Percentiles rank a stretch among this genome's conserved stretches.
These are phyloP conservation scores for Delphinella strobiligena DNA, from an alignment of 2,329 filamentous ascomycete species.

Conservation along the genomic window DNA sequence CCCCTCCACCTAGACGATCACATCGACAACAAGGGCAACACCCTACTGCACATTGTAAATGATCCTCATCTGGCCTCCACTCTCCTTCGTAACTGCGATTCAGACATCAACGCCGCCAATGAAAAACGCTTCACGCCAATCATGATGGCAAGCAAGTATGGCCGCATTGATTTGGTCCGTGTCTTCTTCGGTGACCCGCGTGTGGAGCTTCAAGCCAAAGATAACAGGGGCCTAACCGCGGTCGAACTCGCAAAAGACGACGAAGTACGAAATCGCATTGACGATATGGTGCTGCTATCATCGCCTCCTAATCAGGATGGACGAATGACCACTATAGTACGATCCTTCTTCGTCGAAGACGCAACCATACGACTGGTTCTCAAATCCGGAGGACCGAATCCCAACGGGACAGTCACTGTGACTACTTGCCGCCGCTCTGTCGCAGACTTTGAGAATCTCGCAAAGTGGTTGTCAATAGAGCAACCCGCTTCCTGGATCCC, in stretches of 20 bases:
- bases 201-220: slow-evolving; percentile 73
- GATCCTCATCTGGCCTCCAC: slow-evolving; percentile 64
- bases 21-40: slow-evolving; percentile 85
- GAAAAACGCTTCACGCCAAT: slow-evolving; percentile 89
- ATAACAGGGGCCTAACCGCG: slow-evolving; percentile 78
- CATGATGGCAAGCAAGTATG: slow-evolving; percentile 98
- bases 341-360: slow-evolving; percentile 95
- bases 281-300: slow-evolving; percentile 79
- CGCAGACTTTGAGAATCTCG: slow-evolving; percentile 81
- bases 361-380: slow-evolving; percentile 84
- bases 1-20: slow-evolving; percentile 88
- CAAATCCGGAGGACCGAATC: slow-evolving; percentile 83
- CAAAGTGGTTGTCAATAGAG: slow-evolving; percentile 70
- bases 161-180: slow-evolving; percentile 83
- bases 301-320: slow-evolving; percentile 59
- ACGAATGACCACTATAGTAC: slow-evolving; percentile 81
- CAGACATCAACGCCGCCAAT: slow-evolving; percentile 92
- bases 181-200: slow-evolving; percentile 77
- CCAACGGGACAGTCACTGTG: slow-evolving; percentile 73
- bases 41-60: slow-evolving; percentile 87
- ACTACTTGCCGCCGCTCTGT: slow-evolving; percentile 86
- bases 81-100: slow-evolving; percentile 74
- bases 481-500: slow-evolving; percentile 95
- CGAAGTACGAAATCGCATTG: slow-evolving; percentile 90
- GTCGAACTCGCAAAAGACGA: slow-evolving; percentile 97